Conservation (phyloP, 2,329 filamentous ascomycete species). For the Rutstroemia sp. region DNA sequence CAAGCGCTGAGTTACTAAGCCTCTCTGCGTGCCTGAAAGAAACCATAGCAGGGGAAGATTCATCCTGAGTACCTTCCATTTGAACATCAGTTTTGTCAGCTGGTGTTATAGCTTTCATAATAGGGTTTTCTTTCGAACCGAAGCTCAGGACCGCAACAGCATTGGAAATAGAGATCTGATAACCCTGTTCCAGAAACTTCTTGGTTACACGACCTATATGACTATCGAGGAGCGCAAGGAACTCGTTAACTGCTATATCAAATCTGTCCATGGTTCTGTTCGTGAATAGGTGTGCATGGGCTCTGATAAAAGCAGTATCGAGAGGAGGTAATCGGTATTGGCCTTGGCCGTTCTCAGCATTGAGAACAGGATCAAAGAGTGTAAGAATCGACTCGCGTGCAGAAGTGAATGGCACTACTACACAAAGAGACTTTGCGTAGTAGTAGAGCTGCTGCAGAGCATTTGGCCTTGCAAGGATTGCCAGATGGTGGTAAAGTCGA, state of each 20-base stretch:
- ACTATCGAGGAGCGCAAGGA: slow-evolving; percentile 45
- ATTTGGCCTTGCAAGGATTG: slow-evolving; percentile 66
- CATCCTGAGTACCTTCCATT: slow-evolving; percentile 8
- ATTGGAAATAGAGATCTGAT: slow-evolving; percentile 48
- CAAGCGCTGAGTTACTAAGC: slow-evolving; percentile 11
- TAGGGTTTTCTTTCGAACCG: slow-evolving; percentile 22
- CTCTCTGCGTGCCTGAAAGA: slow-evolving; percentile 13
- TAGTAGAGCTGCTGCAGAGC: slow-evolving; percentile 64
- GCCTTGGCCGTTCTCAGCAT: slow-evolving; percentile 29
- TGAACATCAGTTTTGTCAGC: slow-evolving; percentile 9
- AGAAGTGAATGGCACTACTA: slow-evolving; percentile 47
- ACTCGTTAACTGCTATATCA: slow-evolving; percentile 37
- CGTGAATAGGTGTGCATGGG: slow-evolving; percentile 58
- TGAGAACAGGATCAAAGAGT: slow-evolving; percentile 54
- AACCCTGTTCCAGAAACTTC: slow-evolving; percentile 39
- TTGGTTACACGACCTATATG: slow-evolving; percentile 47
- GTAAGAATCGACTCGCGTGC: slow-evolving; percentile 64
- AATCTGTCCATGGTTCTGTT: slow-evolving; percentile 41
- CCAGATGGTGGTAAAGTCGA: slow-evolving; percentile 80
- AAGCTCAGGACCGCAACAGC: slow-evolving; percentile 26
- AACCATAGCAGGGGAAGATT: slow-evolving; percentile 1
- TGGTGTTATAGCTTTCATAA: slow-evolving; percentile 20
- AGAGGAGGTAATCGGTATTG: slow-evolving; percentile 35
- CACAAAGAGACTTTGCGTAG: slow-evolving; percentile 64
- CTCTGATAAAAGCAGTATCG: slow-evolving; percentile 55